Evolutionary conservation across 2,329 filamentous ascomycete genomes (phyloP), one percentile per base, ranked within the genome.

Genomic region (Cladosporium sp.): DNA sequence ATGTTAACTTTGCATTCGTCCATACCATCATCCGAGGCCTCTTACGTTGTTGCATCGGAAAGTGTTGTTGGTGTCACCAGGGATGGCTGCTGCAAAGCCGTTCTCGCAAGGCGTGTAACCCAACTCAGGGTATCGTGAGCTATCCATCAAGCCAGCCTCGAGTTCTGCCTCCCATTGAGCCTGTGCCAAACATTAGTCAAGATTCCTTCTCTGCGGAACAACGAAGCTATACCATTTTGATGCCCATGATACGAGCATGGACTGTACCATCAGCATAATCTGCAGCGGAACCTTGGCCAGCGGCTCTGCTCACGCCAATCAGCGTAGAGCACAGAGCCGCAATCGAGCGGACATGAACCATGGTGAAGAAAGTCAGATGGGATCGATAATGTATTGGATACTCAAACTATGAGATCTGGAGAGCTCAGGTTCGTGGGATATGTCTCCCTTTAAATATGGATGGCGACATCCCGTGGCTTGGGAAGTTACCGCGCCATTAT

Each of bases 21-120:
- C 24, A 24, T 24, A 24, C 24, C 24, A 24, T 24, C 24, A 24
- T 24, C 24, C 24, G 24, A 24, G 24, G 24, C 24, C 24, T 24
- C 24, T 34, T 32, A 67, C 66, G 28, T 64, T 64, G 36, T 57
- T 64, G 61, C 61, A 64, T 34, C 61, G 5, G 51, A 64, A 85
- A 2, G 82, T 84, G 72, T 85, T 80, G 65, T 78, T 76, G 21
- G 77, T 73, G 64, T 85, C 80, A 1, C 81, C 82, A 7, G 78
- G 76, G 30, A 82, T 77, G 54, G 81, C 82, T 47, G 77, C 77
- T 3, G 80, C 83, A 14, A 78, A 71, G 3, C 83, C 83, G 26
- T 81, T 74, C 10, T 77, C 73, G 68, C 83, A 85, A 47, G 61
- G 61, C 8, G 77, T 77, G 70, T 77, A 80, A 15, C 77, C 78